phyloP scores from a whole-genome alignment of 2,329 filamentous ascomycete genomes.

The Venturia asperata region DNA sequence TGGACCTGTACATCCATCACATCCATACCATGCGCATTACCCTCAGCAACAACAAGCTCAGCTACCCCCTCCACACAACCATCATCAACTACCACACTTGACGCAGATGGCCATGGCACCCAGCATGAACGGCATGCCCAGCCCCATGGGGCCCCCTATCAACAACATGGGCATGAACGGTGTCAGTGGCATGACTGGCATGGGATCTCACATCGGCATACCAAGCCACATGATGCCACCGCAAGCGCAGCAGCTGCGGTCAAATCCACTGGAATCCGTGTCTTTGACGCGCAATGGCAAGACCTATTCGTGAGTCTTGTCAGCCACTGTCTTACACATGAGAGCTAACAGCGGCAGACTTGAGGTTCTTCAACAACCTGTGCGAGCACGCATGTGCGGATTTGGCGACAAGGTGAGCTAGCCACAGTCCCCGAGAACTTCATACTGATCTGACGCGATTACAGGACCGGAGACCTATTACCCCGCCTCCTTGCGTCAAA shows the following conservation, averaged over 20 bases:
- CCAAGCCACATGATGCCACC: neutral
- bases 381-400: constrained; percentile 93
- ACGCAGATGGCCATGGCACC: neutral
- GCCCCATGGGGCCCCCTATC: neutral
- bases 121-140: constrained; percentile 4
- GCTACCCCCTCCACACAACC: neutral
- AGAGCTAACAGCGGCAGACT: constrained; percentile 11
- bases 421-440: constrained; percentile 23
- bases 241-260: neutral
- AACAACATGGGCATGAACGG: constrained; percentile 12
- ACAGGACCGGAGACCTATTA: constrained; percentile 90
- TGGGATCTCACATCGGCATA: constrained; percentile 3
- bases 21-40: neutral
- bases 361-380: constrained; percentile 76
- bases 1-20: neutral
- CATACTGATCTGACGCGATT: constrained; percentile 19
- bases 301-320: neutral
- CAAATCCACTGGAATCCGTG: neutral
- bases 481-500: constrained; percentile 84
- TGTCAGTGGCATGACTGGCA: constrained; percentile 2
- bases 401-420: constrained; percentile 86
- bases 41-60: neutral
- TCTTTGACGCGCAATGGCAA: constrained; percentile 2
- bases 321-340: neutral
- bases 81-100: constrained; percentile 6